Percentiles rank a stretch among this genome's conserved stretches.
These are phyloP conservation scores for Pichia sp. DNA, from an alignment of 1,139 yeast genomes.

Conservation along the genomic window DNA sequence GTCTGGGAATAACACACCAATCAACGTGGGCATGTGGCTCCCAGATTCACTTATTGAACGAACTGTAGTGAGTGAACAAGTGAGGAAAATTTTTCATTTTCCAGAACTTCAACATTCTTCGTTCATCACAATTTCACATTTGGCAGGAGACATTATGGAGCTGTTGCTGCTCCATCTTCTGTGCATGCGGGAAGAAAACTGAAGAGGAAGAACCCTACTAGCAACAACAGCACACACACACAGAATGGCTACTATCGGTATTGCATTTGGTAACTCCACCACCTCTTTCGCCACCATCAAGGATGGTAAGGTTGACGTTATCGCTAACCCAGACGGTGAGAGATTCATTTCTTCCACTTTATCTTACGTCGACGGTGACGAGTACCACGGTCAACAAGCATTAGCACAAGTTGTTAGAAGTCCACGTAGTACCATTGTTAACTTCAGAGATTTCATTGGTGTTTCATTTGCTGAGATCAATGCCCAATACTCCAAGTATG, in stretches of 20 bases:
- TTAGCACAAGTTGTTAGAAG: constrained; percentile 87
- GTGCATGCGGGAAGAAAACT: no score
- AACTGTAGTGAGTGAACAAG: no score
- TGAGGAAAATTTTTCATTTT: no score
- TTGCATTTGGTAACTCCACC: constrained; percentile 93
- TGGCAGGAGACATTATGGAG: no score
- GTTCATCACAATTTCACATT: no score
- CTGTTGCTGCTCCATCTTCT: no score
- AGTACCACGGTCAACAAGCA: constrained; percentile 97
- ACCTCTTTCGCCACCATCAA: constrained; percentile 91
- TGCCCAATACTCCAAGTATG: constrained; percentile 48
- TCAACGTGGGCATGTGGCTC: no score
- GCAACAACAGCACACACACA: background rate
- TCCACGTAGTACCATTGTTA: constrained; percentile 77
- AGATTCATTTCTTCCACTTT: constrained; percentile 92
- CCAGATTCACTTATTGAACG: no score
- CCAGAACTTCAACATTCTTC: no score
- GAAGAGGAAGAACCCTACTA: no score
- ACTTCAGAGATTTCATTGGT: constrained; percentile 92
- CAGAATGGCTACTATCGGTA: constrained; percentile 68
- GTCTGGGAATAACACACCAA: no score
- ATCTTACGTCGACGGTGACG: constrained; percentile 89
- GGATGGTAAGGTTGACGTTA: constrained; percentile 92
- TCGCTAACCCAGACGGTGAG: constrained; percentile 99
- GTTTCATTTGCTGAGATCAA: constrained; percentile 64